Base-by-base conservation (phyloP, 345 rosid species). In the Eucalyptus urophylla region DNA sequence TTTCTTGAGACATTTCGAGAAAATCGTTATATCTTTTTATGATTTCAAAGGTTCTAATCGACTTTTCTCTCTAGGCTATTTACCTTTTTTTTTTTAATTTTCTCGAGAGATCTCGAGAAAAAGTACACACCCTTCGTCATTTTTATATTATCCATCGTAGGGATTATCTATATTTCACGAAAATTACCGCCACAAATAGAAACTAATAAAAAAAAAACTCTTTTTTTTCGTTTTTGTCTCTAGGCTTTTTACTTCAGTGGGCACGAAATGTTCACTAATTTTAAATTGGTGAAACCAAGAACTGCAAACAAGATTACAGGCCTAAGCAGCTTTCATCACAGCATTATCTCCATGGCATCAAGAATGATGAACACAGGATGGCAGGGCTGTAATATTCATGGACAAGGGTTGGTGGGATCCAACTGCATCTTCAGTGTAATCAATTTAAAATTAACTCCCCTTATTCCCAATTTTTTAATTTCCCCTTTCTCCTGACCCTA, bases 1-100 rank as follows among this genome's bases (percentile, higher is more conserved):
- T 62, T 14, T 14, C 5, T 62, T 0, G 3, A 4, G 5, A 62
- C 2, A 2, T 62, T 4, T 62, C 3, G 1, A 13, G 0, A 62
- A 14, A 29, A 15, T 31, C 0, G 1, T 16, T 8, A 5, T 37
- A 33, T 69, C 2, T 8, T 8, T 9, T 2, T 16, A 16, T 3
- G 13, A 69, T 33, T 69, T 31, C 6, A 9, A 69, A 69, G 4
- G 43, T 5, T 9, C 4, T 31, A 8, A 17, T 16, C 0, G 22
- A 16, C 43, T 15, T 8, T 31, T 8, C 11, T 8, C 44, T 69
- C 4, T 69, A 17, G 7, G 44, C 24, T 53, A 3, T 19, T 19
- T 19, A 8, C 9, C 17, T 7, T 3, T 19, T 19, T 1, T 16
- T 15, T 51, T 1, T 51, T 6, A 50, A n/a, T 14, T 29, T 29